Percentiles rank a stretch among this genome's conserved stretches.
These are phyloP conservation scores for Lactarius pseudohatsudake DNA, from an alignment of 768 basidiomycete genomes.

Conservation along the genomic window DNA sequence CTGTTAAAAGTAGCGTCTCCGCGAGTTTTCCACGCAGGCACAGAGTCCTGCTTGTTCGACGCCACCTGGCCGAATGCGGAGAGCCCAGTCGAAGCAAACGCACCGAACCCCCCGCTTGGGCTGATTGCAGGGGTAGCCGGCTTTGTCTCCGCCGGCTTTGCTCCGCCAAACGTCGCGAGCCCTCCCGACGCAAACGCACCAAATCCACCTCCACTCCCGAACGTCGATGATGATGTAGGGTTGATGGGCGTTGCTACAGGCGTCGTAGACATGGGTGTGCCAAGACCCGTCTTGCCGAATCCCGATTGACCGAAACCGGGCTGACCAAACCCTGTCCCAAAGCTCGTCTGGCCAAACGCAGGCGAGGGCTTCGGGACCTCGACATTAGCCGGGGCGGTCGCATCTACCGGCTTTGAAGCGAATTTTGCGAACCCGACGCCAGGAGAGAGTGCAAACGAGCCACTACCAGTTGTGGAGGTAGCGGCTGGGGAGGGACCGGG, in stretches of 20 bases:
- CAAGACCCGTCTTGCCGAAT: slow-evolving; percentile 33
- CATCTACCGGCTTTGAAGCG: slow-evolving; percentile 22
- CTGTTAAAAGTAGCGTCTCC: slow-evolving; percentile 19
- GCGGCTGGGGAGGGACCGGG: not conserved
- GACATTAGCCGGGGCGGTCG: slow-evolving; percentile 1
- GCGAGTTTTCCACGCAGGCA: slow-evolving; percentile 26
- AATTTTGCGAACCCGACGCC: slow-evolving; percentile 36
- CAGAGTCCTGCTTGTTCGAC: slow-evolving; percentile 7
- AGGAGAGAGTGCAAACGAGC: slow-evolving; percentile 31
- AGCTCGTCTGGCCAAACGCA: slow-evolving; percentile 30
- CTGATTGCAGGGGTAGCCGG: slow-evolving; percentile 1
- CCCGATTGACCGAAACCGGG: too few species aligned
- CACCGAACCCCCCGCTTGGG: slow-evolving; percentile 36
- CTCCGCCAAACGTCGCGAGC: slow-evolving; percentile 26
- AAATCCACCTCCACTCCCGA: slow-evolving; percentile 31
- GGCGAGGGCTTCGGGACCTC: slow-evolving; percentile 28
- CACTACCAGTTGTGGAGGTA: slow-evolving; percentile 23
- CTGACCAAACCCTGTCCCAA: slow-evolving; percentile 32
- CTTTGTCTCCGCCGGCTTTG: slow-evolving; percentile 21
- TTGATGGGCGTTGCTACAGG: slow-evolving; percentile 24
- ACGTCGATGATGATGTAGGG: slow-evolving; percentile 23
- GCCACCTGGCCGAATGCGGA: slow-evolving; percentile 20
- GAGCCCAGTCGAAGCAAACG: slow-evolving; percentile 31
- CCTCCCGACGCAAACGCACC: slow-evolving; percentile 33
- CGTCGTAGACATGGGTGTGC: slow-evolving; percentile 30